phyloP scores from a whole-genome alignment of 1,139 yeast species.

The Spathaspora jeffriesii region DNA sequence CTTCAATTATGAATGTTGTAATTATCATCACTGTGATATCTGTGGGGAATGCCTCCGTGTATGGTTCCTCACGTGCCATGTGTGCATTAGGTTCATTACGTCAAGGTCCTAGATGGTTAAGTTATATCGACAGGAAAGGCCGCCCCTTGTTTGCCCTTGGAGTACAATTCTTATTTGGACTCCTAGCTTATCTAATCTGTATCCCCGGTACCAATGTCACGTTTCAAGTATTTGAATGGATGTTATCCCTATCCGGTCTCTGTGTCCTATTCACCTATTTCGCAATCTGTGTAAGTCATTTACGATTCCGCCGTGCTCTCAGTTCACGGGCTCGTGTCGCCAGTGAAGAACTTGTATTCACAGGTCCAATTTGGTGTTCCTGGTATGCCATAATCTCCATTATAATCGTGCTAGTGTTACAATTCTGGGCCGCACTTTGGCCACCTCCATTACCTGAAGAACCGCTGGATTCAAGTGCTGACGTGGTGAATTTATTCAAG shows the following conservation, averaged over 20 bases:
- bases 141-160: conserved; percentile 34
- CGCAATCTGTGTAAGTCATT: conserved; percentile 31
- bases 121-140: conserved; percentile 33
- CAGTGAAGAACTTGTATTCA: conserved; percentile 31
- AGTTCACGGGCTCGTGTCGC: conserved; percentile 26
- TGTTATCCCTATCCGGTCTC: conserved; percentile 24
- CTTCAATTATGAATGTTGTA: conserved; percentile 33
- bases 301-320: conserved; percentile 32
- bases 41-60: conserved; percentile 37
- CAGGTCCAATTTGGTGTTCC: conserved; percentile 27
- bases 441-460: conserved; percentile 27
- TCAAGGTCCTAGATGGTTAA: conserved; percentile 32
- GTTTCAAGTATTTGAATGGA: conserved; percentile 22
- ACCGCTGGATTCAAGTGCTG: conserved; percentile 19
- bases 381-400: conserved; percentile 30
- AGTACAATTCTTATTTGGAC: conserved; percentile 26
- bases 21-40: conserved; percentile 32
- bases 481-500: conserved; percentile 30
- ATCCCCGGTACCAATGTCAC: conserved; percentile 20
- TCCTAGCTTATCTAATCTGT: conserved; percentile 32
- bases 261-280: conserved; percentile 26
- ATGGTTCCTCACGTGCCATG: conserved; percentile 35
- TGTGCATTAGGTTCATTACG: conserved; percentile 35
- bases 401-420: conserved; percentile 27
- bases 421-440: conserved; percentile 42